These are phyloP conservation scores for Pharus latifolius DNA, from an alignment of 176 grass and related monocot genomes.

Conservation along the genomic window DNA sequence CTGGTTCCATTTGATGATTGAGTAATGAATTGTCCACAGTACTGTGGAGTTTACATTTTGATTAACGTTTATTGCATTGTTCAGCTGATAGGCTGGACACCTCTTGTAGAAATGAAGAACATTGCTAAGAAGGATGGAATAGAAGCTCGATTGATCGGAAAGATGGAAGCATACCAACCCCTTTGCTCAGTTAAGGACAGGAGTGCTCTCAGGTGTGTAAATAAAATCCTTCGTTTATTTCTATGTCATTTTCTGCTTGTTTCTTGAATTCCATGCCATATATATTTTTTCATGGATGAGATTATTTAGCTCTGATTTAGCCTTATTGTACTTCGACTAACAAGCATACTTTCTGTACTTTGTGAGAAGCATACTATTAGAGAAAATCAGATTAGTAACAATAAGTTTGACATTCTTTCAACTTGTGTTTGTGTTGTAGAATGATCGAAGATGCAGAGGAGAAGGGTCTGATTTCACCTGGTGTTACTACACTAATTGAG, in stretches of 20 bases:
- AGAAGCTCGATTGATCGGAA: conserved; percentile 39
- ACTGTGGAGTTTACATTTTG: too few species aligned
- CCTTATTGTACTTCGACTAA: too few species aligned
- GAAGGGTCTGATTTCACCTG: conserved; percentile 60
- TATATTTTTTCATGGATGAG: too few species aligned
- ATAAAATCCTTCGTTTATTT: neutral
- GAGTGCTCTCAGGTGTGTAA: conserved; percentile 37
- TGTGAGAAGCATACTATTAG: too few species aligned
- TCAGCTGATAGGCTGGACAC: conserved; percentile 80
- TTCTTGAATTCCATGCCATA: neutral
- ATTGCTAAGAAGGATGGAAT: conserved; percentile 37
- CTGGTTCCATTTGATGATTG: too few species aligned
- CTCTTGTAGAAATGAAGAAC: conserved; percentile 52
- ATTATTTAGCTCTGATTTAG: too few species aligned
- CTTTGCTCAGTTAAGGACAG: conserved; percentile 73
- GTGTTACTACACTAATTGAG: conserved; percentile 52
- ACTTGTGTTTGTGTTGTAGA: too few species aligned
- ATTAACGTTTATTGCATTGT: neutral
- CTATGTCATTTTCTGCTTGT: neutral
- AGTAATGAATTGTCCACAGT: too few species aligned
- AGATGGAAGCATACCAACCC: conserved; percentile 68
- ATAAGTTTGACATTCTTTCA: too few species aligned
- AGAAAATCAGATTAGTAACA: too few species aligned
- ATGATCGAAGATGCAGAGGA: conserved; percentile 94
- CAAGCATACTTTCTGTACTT: too few species aligned